Conservation (phyloP, 805 yeast genomes). For the Yarrowia yakushimensis region DNA sequence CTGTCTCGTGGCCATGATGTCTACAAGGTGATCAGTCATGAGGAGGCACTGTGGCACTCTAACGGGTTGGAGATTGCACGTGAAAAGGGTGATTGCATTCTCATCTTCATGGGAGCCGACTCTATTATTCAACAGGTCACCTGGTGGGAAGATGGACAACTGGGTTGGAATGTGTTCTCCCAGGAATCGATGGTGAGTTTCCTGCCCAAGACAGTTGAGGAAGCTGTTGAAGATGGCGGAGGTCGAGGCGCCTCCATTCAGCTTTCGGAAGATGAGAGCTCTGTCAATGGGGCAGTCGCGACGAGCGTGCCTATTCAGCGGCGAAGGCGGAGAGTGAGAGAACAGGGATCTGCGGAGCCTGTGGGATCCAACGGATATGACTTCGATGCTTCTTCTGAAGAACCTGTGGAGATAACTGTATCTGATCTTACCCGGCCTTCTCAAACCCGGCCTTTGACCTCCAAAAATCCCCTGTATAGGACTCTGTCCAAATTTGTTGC, state of each 20-base stretch:
- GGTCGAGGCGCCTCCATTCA: background rate
- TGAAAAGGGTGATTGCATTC: background rate
- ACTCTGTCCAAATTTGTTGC: background rate
- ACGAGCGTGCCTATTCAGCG: background rate
- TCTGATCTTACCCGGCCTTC: background rate
- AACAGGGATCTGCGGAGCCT: background rate
- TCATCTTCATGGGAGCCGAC: background rate
- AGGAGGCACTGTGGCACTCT: background rate
- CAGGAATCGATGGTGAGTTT: background rate
- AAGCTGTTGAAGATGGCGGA: background rate
- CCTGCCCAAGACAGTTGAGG: background rate
- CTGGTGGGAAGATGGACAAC: background rate
- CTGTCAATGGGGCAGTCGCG: background rate
- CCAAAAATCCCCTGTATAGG: background rate
- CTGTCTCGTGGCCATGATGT: background rate
- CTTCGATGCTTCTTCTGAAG: background rate
- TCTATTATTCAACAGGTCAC: background rate
- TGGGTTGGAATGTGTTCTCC: background rate
- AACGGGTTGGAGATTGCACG: background rate
- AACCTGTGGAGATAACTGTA: background rate
- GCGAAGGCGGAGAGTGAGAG: background rate
- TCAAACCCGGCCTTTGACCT: background rate
- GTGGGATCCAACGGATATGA: background rate
- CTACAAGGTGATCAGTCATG: background rate
- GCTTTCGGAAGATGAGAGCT: background rate